A percentile compares a stretch with the other conserved stretches of the same genome.
Evolutionary conservation across 768 basidiomycete genomes (phyloP).

Genomic region (Pholiota molesta): DNA sequence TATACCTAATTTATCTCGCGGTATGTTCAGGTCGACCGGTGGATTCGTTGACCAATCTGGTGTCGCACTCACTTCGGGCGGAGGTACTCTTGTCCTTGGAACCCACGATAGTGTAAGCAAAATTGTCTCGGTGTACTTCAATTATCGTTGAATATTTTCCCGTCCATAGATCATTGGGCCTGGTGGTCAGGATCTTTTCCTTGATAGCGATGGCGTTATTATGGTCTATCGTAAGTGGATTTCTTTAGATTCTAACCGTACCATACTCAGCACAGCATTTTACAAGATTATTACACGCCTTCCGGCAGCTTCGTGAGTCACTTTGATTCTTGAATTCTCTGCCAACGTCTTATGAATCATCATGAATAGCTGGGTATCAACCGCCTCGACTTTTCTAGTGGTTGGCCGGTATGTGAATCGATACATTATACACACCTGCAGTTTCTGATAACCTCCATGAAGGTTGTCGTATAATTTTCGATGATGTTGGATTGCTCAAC

Average conservation of each 20-base stretch:
- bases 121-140: not conserved
- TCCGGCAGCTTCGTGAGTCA: slow-evolving; percentile 43
- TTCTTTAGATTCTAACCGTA: not conserved
- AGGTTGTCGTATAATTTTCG: not conserved
- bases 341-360: not conserved
- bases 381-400: slow-evolving; percentile 48
- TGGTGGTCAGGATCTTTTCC: slow-evolving; percentile 55
- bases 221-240: slow-evolving; percentile 51
- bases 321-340: not conserved
- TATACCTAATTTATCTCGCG: not conserved
- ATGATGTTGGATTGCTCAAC: not conserved
- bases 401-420: slow-evolving; percentile 45
- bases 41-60: slow-evolving; percentile 51
- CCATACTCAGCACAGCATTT: not conserved
- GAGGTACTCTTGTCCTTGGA: slow-evolving; percentile 53
- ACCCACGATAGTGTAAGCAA: slow-evolving; percentile 45
- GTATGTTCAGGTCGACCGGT: slow-evolving; percentile 37
- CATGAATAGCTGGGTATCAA: slow-evolving; percentile 46
- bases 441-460: not conserved
- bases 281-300: slow-evolving; percentile 54
- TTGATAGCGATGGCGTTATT: slow-evolving; percentile 47
- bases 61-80: slow-evolving; percentile 46
- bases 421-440: not conserved
- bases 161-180: slow-evolving; percentile 48
- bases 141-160: not conserved